Evolutionary conservation across 169 alveolate genomes (phyloP), one percentile per base, ranked within the genome.

Genomic region (Plasmodium gallinaceum): DNA sequence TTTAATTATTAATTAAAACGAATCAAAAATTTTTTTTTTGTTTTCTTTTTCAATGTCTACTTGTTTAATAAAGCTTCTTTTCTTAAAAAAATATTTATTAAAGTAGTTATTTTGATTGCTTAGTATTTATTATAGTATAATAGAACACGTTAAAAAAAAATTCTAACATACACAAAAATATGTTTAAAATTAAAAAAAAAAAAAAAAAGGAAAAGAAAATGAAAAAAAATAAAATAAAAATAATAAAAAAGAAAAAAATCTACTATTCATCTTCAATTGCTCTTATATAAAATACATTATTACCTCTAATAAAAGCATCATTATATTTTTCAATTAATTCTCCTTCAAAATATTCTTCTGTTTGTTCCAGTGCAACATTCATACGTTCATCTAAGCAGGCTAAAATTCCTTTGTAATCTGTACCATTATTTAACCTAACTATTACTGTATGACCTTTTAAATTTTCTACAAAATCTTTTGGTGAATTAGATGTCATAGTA

Each of bases 221-320:
- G 4, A 32, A 32, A 2, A 32, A 32, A 32, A 32, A 32, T 32
- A 32, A 32, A 2, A n/a, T n/a, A n/a, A 32, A 32, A 32, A 32
- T 32, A 32, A 32, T 32, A 32, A 2, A 32, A 32, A 32, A 32
- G 1, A 32, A 32, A 32, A 32, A 32, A 32, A 32, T 32, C 39
- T 32, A 32, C 24, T 52, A 76, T 22, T 68, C 86, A 16, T 88
- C 89, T 12, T 74, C 90, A 39, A 78, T 76, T 42, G 91, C 88
- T 43, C 92, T 45, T 26, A 92, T 92, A 68, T 92, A 92, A 69
- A 92, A 73, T n/a, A 92, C 97, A 65, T 95, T 95, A 74, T 95
- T 95, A n/a, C 97, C 97, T 20, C 97, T 72, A 66, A 95, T 95
- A 83, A 95, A 95, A n/a, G 97, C 94, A 62, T 95, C 97, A 7